These are phyloP conservation scores for Immersiella caudata DNA, from an alignment of 495 filamentous ascomycete species.

Conservation along the genomic window DNA sequence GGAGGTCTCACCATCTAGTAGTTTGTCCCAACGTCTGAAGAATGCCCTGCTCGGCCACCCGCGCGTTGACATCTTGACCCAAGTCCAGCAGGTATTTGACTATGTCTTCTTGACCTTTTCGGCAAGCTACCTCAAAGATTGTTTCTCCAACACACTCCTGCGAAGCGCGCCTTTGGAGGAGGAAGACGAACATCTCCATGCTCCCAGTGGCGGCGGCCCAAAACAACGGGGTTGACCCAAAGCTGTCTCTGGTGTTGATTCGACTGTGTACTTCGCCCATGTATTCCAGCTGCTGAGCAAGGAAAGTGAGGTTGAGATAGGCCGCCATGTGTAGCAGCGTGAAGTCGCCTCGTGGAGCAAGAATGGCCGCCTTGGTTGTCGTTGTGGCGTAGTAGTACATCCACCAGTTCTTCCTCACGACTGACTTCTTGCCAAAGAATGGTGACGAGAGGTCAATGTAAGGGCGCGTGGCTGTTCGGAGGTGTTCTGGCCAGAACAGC, in stretches of 20 bases:
- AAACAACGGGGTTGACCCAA: constrained; percentile 3
- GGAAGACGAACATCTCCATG: constrained; percentile 17
- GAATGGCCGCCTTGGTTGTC: background rate
- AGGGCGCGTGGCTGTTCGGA: background rate
- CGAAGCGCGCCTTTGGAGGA: constrained; percentile 5
- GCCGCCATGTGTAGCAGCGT: constrained; percentile 6
- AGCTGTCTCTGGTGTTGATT: constrained; percentile 9
- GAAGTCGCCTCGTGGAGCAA: background rate
- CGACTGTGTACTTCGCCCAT: constrained; percentile 1
- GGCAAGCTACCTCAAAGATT: constrained; percentile 6
- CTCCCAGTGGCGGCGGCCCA: constrained; percentile 7
- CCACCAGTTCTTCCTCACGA: constrained; percentile 9
- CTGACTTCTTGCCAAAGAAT: constrained; percentile 12
- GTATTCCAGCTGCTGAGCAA: constrained; percentile 9
- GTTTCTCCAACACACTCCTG: constrained; percentile 8
- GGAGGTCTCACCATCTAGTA: background rate
- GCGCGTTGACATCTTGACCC: constrained; percentile 9
- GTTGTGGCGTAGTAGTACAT: background rate
- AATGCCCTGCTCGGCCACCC: background rate
- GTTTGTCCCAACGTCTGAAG: background rate
- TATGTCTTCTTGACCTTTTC: constrained; percentile 10
- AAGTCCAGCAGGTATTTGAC: constrained; percentile 6
- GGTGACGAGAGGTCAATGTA: constrained; percentile 3
- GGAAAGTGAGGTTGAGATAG: constrained; percentile 10
- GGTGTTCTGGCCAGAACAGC: constrained; percentile 11